Evolutionary conservation across 1,139 yeast genomes (phyloP).

Genomic region (Taphrina confusa): DNA sequence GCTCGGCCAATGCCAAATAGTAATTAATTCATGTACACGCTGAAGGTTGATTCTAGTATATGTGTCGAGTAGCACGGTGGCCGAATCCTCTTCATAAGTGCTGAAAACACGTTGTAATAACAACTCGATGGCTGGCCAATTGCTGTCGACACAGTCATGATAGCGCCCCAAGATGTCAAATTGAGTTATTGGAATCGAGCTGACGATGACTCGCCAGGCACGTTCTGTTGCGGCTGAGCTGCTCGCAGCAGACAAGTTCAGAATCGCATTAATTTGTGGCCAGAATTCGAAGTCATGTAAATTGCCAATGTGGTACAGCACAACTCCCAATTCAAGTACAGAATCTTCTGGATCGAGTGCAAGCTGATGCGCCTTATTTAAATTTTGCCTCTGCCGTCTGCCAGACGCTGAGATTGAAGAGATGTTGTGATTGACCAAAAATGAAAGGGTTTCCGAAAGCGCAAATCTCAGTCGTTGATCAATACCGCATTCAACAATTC

Average conservation of each 20-base stretch:
- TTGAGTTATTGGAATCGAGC: neutral
- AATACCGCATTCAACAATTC: no score
- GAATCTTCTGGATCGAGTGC: no score
- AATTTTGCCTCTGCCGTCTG: no score
- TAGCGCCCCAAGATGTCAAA: constrained; percentile 1
- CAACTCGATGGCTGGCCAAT: constrained; percentile 14
- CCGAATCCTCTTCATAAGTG: neutral
- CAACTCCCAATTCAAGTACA: constrained; percentile 9
- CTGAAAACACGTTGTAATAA: neutral
- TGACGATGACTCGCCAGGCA: constrained; percentile 12
- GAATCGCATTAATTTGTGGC: constrained; percentile 1
- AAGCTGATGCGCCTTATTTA: no score
- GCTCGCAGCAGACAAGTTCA: neutral
- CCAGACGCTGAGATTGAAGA: no score
- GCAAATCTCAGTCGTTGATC: no score
- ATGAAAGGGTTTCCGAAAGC: no score
- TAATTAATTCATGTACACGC: constrained; percentile 9
- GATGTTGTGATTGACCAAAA: no score
- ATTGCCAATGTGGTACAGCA: constrained; percentile 7
- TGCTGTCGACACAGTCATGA: neutral
- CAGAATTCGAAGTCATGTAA: neutral
- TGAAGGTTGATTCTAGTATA: constrained; percentile 5
- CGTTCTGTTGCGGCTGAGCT: neutral
- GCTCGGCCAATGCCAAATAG: constrained; percentile 11
- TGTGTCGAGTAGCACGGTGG: neutral